Evolutionary conservation across 805 yeast genomes (phyloP).

Genomic region (Myxozyma nipponensis): DNA sequence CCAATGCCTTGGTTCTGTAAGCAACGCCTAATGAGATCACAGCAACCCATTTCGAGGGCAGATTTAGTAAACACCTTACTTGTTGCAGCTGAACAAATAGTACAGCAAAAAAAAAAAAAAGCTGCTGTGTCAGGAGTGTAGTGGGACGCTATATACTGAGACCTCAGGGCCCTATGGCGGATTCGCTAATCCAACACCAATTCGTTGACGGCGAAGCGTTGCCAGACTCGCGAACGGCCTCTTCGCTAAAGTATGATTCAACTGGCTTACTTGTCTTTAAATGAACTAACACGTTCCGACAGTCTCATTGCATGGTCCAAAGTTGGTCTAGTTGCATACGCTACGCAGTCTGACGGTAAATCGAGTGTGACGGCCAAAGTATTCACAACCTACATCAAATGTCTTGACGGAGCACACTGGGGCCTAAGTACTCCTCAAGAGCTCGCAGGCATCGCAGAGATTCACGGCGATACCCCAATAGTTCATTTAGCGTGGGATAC

Average conservation of each 20-base stretch:
- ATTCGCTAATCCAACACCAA: no score
- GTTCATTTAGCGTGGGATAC: conserved; percentile 67
- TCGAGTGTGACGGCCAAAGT: conserved; percentile 4
- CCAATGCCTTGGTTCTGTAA: no score
- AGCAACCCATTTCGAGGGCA: no score
- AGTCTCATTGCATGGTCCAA: conserved; percentile 28
- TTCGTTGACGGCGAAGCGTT: no score
- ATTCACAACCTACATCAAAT: conserved; percentile 45
- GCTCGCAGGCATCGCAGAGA: conserved; percentile 31
- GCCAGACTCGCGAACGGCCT: background rate
- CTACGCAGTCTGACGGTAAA: background rate
- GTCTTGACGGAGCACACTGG: conserved; percentile 76
- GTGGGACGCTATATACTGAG: no score
- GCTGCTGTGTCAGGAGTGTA: no score
- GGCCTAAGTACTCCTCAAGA: conserved; percentile 58
- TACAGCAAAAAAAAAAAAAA: no score
- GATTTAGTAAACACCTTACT: no score
- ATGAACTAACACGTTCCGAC: no score
- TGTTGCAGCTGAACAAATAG: no score
- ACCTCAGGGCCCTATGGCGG: no score
- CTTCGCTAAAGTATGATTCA: background rate
- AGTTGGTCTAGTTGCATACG: conserved; percentile 27
- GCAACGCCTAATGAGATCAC: no score
- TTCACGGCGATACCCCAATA: conserved; percentile 23
- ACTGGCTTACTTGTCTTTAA: background rate